Evolutionary conservation across 306 rosid species (phyloP), one percentile per base, ranked within the genome.

Genomic region (Cicer pinnatifidum): DNA sequence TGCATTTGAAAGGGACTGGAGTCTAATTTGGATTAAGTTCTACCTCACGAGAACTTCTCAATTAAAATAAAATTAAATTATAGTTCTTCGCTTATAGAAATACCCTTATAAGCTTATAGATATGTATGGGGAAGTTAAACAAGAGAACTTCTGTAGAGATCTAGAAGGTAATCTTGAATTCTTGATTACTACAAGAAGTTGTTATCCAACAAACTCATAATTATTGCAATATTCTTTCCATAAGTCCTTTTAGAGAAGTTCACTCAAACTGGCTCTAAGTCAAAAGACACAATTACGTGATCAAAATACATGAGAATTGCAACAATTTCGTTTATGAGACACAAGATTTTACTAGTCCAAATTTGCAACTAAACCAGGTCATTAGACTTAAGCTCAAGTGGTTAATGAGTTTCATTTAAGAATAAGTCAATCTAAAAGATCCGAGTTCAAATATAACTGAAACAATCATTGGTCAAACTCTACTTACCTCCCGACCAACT

Each of bases 291-390:
- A 11, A 52, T 52, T 60, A 66, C 69, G 60, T 9, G 70, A 66
- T 46, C 6, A 82, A 74, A 68, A 38, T 41, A 56, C 15, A 56
- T 11, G 54, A 52, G 4, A 78, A 54, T 33, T 61, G 60, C 43
- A 67, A 69, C 58, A 77, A 8, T 9, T 59, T 35, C 35, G 15
- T 43, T 65, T 28, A 43, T n/a, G 47, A 76, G 11, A 70, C 68
- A 43, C 11, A 35, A 8, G 53, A 15, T 11, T 66, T n/a, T 13
- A 11, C 16, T 38, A 61, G n/a, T 62, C 57, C 56, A 67, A 12
- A 59, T 71, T 77, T 73, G 63, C 45, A 67, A 20, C 58, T 9
- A 73, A 80, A 67, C 65, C 16, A 56, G 5, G 35, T 28, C 35
- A 4, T 28, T 28, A 4, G 35, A 28, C 33, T 28, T 28, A 28